Evolutionary conservation across 108 stramenopile species (phyloP), one percentile per base, ranked within the genome.

Genomic region (Cyclostephanos invisitatus): DNA sequence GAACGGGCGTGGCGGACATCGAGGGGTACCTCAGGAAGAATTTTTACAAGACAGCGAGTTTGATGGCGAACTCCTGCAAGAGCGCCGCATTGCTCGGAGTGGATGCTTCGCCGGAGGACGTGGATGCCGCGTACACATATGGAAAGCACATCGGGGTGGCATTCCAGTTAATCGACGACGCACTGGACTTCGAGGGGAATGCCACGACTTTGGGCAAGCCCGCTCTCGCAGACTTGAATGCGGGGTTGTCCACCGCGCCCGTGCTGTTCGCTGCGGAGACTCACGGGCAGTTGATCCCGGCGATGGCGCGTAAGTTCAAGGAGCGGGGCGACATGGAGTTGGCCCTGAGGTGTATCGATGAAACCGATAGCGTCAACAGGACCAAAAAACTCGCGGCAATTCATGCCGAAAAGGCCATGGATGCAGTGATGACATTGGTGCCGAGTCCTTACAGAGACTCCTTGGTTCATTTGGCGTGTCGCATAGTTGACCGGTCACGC

Each of bases 141-240:
- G 99, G 98, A 22, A 97, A 97, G 76, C 94, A 97, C 79, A 74
- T 97, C n/a, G 99, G 99, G 3, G 94, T 96, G 65, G 97, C 97
- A 14, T 99, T 99, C 70, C 99, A 99, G 67, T 84, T 99, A 56
- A 94, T 99, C 25, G 99, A 99, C 75, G 99, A 99, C 73, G 94
- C 93, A 4, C 83, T 99, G 66, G 99, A 99, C 77, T 99, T 96
- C 72, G 96, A 97, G 72, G 98, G 97, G 6, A 85, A 79, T 72
- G 70, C 86, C 3, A 51, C 75, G 1, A 81, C 83, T 15, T 78
- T 98, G 69, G 98, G 98, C 22, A 99, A 99, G 60, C 96, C 98
- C 15, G 92, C 97, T 0, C 67, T 97, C 69, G 89, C 92, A 22
- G 98, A 99, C 75, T 74, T 98, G 20, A 90, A 82, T 57, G 89